phyloP scores from a whole-genome alignment of 345 rosid genomes.

The Excoecaria agallocha region DNA sequence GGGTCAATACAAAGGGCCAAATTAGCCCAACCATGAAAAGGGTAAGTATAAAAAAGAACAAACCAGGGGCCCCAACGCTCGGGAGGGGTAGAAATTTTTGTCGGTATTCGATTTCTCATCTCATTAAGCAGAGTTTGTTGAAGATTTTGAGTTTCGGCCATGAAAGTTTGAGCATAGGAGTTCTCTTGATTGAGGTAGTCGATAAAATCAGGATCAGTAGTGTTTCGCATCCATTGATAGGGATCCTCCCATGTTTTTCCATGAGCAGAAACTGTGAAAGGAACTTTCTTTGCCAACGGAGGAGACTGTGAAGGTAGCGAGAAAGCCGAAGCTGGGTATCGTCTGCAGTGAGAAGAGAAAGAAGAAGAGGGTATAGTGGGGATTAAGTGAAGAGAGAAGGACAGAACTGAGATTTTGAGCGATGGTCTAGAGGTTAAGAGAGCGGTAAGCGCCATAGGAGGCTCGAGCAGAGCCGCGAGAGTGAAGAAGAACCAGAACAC shows the following conservation, averaged over 20 bases:
- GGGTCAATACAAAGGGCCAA: not conserved
- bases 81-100: constrained; percentile 57
- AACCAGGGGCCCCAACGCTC: constrained; percentile 94
- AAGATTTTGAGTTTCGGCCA: constrained; percentile 62
- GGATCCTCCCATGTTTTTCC: constrained; percentile 71
- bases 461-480: not conserved
- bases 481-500: not conserved
- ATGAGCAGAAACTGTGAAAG: constrained; percentile 51
- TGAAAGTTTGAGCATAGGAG: constrained; percentile 71
- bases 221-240: constrained; percentile 75
- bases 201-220: constrained; percentile 48
- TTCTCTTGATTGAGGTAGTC: constrained; percentile 61
- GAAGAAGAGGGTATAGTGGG: constrained; percentile 22
- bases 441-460: constrained; percentile 34
- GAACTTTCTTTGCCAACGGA: constrained; percentile 58
- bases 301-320: constrained; percentile 44
- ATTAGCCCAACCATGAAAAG: not conserved
- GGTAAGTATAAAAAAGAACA: constrained; percentile 20
- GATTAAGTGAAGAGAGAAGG: constrained; percentile 21
- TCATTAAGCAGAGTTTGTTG: constrained; percentile 48
- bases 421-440: constrained; percentile 22
- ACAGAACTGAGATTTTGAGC: constrained; percentile 24
- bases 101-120: constrained; percentile 63
- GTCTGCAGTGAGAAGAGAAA: constrained; percentile 40
- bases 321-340: constrained; percentile 22